Conservation (phyloP, 2,329 filamentous ascomycete genomes). For the Akanthomyces lecanii region DNA sequence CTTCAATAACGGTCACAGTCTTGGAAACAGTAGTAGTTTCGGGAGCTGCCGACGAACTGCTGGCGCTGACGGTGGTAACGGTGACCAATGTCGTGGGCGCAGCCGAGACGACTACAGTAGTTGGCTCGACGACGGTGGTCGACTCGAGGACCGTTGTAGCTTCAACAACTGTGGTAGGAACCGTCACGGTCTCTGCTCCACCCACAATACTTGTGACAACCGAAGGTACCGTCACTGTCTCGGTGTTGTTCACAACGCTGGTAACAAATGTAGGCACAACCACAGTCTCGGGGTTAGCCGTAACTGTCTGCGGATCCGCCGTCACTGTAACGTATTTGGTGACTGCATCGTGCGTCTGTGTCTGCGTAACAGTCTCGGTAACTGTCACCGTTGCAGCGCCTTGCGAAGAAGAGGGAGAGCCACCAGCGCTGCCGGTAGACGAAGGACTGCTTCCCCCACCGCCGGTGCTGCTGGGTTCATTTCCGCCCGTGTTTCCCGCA, state of each 20-base stretch:
- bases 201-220: neutral
- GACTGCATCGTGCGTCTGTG: conserved; percentile 29
- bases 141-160: neutral
- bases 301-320: conserved; percentile 20
- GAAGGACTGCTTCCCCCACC: conserved; percentile 15
- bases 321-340: conserved; percentile 27
- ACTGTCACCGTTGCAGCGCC: conserved; percentile 17
- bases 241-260: conserved; percentile 16
- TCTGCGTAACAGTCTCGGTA: conserved; percentile 33
- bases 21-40: neutral
- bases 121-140: conserved; percentile 21
- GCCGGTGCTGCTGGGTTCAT: conserved; percentile 23
- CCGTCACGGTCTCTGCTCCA: neutral
- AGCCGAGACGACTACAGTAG: conserved; percentile 27
- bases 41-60: neutral
- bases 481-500: conserved; percentile 15
- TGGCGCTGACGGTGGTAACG: conserved; percentile 21
- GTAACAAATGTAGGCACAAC: neutral
- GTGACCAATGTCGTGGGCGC: conserved; percentile 26
- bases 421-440: conserved; percentile 15
- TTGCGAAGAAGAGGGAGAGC: neutral
- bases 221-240: conserved; percentile 27
- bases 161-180: conserved; percentile 1
- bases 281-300: conserved; percentile 1
- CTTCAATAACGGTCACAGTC: neutral